These are phyloP conservation scores for Strigomonas galati DNA, from an alignment of 208 protist species.

Conservation along the genomic window DNA sequence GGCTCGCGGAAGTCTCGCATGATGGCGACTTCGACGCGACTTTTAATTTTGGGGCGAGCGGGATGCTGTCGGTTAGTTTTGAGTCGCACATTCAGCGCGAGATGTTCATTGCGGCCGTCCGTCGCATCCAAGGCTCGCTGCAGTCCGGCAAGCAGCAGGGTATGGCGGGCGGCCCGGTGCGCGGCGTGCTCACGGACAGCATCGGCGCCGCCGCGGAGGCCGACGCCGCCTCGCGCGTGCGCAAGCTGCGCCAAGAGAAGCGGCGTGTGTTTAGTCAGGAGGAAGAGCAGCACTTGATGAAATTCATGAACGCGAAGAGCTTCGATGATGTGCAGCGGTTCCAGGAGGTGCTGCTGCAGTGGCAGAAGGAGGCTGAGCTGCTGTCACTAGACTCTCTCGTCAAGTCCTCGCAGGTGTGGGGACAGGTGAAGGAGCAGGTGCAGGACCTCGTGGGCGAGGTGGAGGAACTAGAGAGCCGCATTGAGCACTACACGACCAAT, in stretches of 20 bases:
- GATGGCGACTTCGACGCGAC: conserved; percentile 80
- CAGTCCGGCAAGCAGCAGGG: conserved; percentile 10
- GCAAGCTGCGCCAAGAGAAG: conserved; percentile 63
- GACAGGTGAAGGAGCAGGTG: conserved; percentile 48
- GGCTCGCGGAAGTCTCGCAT: conserved; percentile 63
- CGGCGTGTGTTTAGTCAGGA: conserved; percentile 56
- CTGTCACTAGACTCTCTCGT: conserved; percentile 58
- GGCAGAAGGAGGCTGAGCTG: conserved; percentile 78
- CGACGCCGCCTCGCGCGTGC: conserved; percentile 68
- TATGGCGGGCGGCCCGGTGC: conserved; percentile 22
- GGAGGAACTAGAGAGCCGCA: conserved; percentile 70
- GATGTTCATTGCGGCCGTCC: conserved; percentile 80
- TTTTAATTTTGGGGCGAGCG: conserved; percentile 82
- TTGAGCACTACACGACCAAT: conserved; percentile 68
- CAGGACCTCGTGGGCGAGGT: conserved; percentile 60
- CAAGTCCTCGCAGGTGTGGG: conserved; percentile 47
- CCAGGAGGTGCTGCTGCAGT: conserved; percentile 57
- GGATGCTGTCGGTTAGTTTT: conserved; percentile 78
- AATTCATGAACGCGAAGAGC: conserved; percentile 42
- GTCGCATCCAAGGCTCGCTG: conserved; percentile 35
- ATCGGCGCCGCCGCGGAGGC: conserved; percentile 56
- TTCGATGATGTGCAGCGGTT: conserved; percentile 79
- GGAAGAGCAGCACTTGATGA: conserved; percentile 74
- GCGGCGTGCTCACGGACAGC: conserved; percentile 60
- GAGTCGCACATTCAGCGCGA: conserved; percentile 87